Evolutionary conservation across 2,329 filamentous ascomycete genomes (phyloP).

Genomic region (Diplodia intermedia): DNA sequence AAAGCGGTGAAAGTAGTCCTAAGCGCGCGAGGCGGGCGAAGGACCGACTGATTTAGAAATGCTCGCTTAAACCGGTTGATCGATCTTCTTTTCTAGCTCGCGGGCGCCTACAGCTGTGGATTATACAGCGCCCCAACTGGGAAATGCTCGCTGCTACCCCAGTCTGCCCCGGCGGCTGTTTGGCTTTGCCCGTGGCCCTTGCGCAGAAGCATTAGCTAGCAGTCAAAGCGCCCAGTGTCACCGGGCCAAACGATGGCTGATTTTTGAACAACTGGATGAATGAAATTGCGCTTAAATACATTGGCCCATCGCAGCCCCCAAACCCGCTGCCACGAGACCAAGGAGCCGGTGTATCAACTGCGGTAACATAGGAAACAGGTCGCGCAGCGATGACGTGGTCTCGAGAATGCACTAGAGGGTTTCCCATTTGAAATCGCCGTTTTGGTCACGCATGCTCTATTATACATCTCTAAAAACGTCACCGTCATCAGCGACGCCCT

Average conservation of each 20-base stretch:
- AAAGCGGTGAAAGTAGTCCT: slow-evolving; percentile 20
- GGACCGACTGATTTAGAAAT: slow-evolving; percentile 30
- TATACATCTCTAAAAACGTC: slow-evolving; percentile 38
- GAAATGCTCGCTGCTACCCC: slow-evolving; percentile 27
- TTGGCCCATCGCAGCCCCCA: slow-evolving; percentile 25
- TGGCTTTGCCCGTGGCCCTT: slow-evolving; percentile 11
- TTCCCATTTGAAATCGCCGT: slow-evolving; percentile 44
- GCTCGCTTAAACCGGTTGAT: slow-evolving; percentile 22
- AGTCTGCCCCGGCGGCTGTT: slow-evolving; percentile 19
- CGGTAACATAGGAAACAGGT: slow-evolving; percentile 32
- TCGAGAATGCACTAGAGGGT: slow-evolving; percentile 32
- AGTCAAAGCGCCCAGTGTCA: slow-evolving; percentile 14
- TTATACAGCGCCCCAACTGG: slow-evolving; percentile 10
- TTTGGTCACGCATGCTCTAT: slow-evolving; percentile 50
- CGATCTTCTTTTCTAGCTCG: slow-evolving; percentile 21
- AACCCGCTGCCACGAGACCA: slow-evolving; percentile 28
- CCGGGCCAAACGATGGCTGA: slow-evolving; percentile 10
- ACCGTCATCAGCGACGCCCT: slow-evolving; percentile 32
- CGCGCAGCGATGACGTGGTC: slow-evolving; percentile 31
- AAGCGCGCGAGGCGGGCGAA: slow-evolving; percentile 25
- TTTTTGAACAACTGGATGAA: slow-evolving; percentile 24
- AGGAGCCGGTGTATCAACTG: slow-evolving; percentile 33
- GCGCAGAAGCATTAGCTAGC: slow-evolving; percentile 15
- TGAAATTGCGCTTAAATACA: slow-evolving; percentile 34
- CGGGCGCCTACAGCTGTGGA: slow-evolving; percentile 11